Evolutionary conservation across 1,139 yeast genomes (phyloP).

Genomic region (Saccharomyces hybrid): DNA sequence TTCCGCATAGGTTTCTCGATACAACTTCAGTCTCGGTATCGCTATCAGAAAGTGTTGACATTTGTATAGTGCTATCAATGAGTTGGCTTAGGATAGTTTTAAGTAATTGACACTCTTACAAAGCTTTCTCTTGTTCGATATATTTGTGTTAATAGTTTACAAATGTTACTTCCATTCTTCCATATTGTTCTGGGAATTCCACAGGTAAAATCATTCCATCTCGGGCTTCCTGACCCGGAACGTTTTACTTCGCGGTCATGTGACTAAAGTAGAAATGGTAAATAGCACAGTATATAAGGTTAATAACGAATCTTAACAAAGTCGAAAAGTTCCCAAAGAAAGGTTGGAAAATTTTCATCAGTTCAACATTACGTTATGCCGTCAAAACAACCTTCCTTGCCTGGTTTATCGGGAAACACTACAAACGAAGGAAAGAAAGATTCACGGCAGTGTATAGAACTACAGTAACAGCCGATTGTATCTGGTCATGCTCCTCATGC

Average conservation of each 20-base stretch:
- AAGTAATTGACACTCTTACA: not conserved
- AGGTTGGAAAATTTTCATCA: not conserved
- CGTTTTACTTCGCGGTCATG: not conserved
- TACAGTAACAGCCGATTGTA: not conserved
- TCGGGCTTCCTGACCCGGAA: not conserved
- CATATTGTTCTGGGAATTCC: not conserved
- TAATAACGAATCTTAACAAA: not conserved
- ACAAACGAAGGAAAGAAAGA: not conserved
- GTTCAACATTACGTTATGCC: not conserved
- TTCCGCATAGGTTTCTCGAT: constrained; percentile 47
- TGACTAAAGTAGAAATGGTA: not conserved
- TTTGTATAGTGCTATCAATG: constrained; percentile 2
- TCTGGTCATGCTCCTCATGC: constrained; percentile 4
- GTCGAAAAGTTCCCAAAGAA: not conserved
- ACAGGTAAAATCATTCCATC: not conserved
- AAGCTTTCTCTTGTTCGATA: not conserved
- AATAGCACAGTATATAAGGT: not conserved
- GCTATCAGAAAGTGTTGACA: constrained; percentile 32
- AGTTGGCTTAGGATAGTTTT: not conserved
- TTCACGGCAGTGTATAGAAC: not conserved
- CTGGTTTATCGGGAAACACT: too few species aligned
- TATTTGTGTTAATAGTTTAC: not conserved
- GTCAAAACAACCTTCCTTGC: not conserved
- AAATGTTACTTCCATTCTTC: not conserved
- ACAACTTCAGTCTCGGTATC: constrained; percentile 45